A percentile compares a stretch with the other conserved stretches of the same genome.
Conservation (phyloP, 2,329 filamentous ascomycete genomes). For the Trichophyton simii region DNA sequence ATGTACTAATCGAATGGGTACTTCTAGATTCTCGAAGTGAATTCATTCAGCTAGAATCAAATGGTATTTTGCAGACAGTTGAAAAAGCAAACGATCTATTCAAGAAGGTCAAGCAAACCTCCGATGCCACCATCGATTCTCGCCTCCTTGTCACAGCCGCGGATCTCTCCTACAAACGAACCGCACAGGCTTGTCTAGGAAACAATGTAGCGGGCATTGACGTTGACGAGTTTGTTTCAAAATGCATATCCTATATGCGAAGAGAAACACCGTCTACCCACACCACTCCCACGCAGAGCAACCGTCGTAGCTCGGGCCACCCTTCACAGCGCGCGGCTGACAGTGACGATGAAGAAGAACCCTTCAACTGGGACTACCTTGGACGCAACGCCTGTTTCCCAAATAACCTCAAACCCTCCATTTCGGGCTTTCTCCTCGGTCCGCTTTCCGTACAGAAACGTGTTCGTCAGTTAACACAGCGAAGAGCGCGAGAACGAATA, state of each 20-base stretch:
- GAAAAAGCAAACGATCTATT: slow-evolving; percentile 53
- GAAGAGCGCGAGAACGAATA: slow-evolving; percentile 58
- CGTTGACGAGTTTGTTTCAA: slow-evolving; percentile 81
- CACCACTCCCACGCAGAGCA: background rate
- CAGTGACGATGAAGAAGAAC: slow-evolving; percentile 52
- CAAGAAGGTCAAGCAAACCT: slow-evolving; percentile 66
- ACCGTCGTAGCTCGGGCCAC: slow-evolving; percentile 17
- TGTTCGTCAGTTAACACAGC: slow-evolving; percentile 54
- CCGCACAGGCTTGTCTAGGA: slow-evolving; percentile 60
- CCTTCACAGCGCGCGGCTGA: slow-evolving; percentile 35
- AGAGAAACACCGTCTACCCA: slow-evolving; percentile 46
- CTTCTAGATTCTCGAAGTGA: slow-evolving; percentile 55
- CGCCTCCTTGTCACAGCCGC: slow-evolving; percentile 70
- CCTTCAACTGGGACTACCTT: slow-evolving; percentile 74
- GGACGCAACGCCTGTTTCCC: slow-evolving; percentile 66
- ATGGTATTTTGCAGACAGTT: slow-evolving; percentile 54
- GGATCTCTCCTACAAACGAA: slow-evolving; percentile 68
- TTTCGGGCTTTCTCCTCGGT: slow-evolving; percentile 75
- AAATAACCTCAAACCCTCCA: slow-evolving; percentile 57
- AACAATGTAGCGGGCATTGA: slow-evolving; percentile 65
- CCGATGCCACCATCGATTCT: slow-evolving; percentile 81
- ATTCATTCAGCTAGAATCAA: slow-evolving; percentile 53
- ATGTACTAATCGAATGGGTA: background rate
- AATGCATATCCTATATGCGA: slow-evolving; percentile 79
- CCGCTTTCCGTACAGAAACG: slow-evolving; percentile 84